Evolutionary conservation across 2,329 filamentous ascomycete species (phyloP), one percentile per base, ranked within the genome.

Genomic region (Talaromyces sp.): DNA sequence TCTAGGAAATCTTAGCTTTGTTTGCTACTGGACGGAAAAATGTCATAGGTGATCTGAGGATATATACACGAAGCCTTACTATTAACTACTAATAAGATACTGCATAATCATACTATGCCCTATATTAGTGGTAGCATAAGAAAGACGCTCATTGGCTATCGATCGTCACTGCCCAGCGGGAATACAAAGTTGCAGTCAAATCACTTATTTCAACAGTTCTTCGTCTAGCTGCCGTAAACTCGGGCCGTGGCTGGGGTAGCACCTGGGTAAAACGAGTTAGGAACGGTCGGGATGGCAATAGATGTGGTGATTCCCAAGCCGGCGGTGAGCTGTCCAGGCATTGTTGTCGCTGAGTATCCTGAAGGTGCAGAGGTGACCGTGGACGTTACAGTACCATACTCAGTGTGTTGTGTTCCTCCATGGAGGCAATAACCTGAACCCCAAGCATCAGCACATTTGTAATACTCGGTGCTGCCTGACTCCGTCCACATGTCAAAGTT

Each of bases 381-480:
- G n/a, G 62, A 64, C 3, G 62, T 64, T 22, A 59, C 57, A 27
- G 62, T 60, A 11, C 62, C 62, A 35, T 64, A 64, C 45, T 41
- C 25, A 1, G 62, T 64, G 47, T 64, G 62, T 9, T 59, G 52
- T 52, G 62, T 39, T 45, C 62, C 62, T 50, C 4, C 54, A 41
- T 64, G 41, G 15, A 64, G 45, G 41, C 62, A 64, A 59, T 64
- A 64, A 22, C 62, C 62, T 11, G 43, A 43, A n/a, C 62, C 62
- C 62, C 62, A 64, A 25, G 62, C 62, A 60, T 64, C 56, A 15
- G 62, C 62, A 39, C 62, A 64, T 45, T 64, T 64, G 56, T 64
- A 64, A 41, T 64, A 64, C 45, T 64, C 62, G 17, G 41, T 59
- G 33, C 45, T 64, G 22, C 62, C 62, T 9, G 62, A 64, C 19